Percentiles rank a stretch among this genome's conserved stretches.
phyloP scores from a whole-genome alignment of 768 basidiomycete species.

The Nidularia sp. region DNA sequence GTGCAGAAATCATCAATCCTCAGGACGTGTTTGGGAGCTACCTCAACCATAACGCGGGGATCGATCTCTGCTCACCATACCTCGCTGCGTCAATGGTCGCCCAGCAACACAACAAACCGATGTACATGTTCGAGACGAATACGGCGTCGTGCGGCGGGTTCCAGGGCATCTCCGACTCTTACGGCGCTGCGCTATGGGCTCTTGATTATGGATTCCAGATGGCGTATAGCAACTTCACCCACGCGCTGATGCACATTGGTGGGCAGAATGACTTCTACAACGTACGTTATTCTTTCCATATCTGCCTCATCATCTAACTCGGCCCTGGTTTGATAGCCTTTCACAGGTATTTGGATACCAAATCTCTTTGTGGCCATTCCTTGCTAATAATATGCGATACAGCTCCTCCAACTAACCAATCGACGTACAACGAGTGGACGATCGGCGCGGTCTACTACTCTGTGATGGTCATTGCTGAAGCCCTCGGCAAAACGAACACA shows the following conservation, averaged over 20 bases:
- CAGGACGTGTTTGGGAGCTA: constrained; percentile 49
- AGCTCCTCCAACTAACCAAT: constrained; percentile 56
- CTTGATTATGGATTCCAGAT: constrained; percentile 62
- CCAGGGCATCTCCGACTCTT: constrained; percentile 59
- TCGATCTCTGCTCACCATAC: constrained; percentile 47
- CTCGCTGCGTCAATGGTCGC: constrained; percentile 42
- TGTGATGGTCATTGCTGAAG: constrained; percentile 65
- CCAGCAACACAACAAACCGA: constrained; percentile 34
- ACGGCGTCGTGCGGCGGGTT: constrained; percentile 70
- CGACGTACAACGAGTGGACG: constrained; percentile 65
- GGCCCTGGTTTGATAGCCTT: no score
- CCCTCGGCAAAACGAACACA: constrained; percentile 54
- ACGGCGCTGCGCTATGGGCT: constrained; percentile 63
- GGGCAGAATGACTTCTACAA: constrained; percentile 70
- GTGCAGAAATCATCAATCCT: constrained; percentile 26
- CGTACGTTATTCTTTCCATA: constrained; percentile 28
- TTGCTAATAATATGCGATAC: constrained; percentile 1
- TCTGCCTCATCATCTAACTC: neutral
- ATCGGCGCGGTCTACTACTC: constrained; percentile 77
- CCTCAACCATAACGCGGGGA: constrained; percentile 55
- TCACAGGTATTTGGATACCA: neutral
- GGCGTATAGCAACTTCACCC: constrained; percentile 55
- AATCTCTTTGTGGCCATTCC: constrained; percentile 1
- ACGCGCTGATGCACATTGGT: constrained; percentile 55
- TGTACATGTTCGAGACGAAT: constrained; percentile 73